Evolutionary conservation across 345 rosid genomes (phyloP), one percentile per base, ranked within the genome.

Genomic region (Luvunga scandens): DNA sequence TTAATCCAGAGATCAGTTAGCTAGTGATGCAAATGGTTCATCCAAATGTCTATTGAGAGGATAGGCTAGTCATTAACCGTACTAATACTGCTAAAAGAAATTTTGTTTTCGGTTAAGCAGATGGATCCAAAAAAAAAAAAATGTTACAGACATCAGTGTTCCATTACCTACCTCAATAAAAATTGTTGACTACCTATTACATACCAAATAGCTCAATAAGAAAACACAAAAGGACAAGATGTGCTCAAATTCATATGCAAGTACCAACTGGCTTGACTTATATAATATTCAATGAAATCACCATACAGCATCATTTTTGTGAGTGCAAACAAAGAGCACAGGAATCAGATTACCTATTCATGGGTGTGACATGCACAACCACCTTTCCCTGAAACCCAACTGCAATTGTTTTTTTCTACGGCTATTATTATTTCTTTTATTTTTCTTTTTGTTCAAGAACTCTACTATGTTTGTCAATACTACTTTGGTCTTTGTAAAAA

Each of bases 241-340:
- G 7, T 50, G 69, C 60, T 76, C 36, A 67, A 65, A 77, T 57
- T 45, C 7, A 59, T 56, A 62, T 66, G 80, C 69, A 65, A 79
- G 68, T 60, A 68, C 61, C 71, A 59, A 71, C 53, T 25, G 77
- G 80, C 39, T 60, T 69, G 62, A 28, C 62, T 69, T 56, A 18
- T 24, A 56, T 19, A 75, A 50, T 12, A 12, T 14, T 39, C n/a
- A 60, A 66, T 75, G 77, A 79, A 68, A 82, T 48, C 81, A 72
- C 83, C 70, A 48, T 25, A 57, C 19, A 30, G 36, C 69, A 56
- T 25, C 38, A 72, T 71, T 66, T 71, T 33, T 66, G 66, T 36
- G 27, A 56, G 25, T 53, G 56, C 75, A 74, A 78, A 81, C 65
- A 74, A 74, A 68, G 70, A 75, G 55, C 72, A 76, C n/a, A 73